Conservation (phyloP, 2,329 filamentous ascomycete genomes). For the Botrytis hyacinthi region DNA sequence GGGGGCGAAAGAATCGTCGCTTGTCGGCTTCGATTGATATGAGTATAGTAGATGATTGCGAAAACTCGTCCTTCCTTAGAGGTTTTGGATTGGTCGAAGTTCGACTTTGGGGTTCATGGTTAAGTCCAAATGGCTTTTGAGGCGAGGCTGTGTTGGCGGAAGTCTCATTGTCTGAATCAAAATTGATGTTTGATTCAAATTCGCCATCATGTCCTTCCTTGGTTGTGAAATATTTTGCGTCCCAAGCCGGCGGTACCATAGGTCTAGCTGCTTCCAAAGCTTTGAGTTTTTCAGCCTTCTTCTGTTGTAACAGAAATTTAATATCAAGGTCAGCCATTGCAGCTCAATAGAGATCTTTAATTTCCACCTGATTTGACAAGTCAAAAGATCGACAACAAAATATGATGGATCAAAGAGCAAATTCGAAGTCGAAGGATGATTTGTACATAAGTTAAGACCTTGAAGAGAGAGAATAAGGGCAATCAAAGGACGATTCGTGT, state of each 20-base stretch:
- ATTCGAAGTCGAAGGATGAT: not conserved
- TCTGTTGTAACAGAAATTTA: not conserved
- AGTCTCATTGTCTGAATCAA: not conserved
- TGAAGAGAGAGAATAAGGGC: not conserved
- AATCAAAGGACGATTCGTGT: not conserved
- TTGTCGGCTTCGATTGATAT: slow-evolving; percentile 5
- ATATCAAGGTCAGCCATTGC: not conserved
- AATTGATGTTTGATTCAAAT: not conserved
- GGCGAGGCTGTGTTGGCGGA: not conserved
- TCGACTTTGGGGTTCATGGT: not conserved
- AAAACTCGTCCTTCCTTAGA: not conserved
- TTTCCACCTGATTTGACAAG: not conserved
- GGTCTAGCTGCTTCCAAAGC: not conserved
- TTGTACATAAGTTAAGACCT: not conserved
- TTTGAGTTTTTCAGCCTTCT: not conserved
- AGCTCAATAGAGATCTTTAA: not conserved
- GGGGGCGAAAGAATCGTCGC: slow-evolving; percentile 14
- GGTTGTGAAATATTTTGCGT: not conserved
- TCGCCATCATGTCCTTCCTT: not conserved
- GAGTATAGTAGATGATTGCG: not conserved
- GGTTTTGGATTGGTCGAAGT: slow-evolving; percentile 4
- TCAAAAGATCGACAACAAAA: not conserved
- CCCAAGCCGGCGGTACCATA: not conserved
- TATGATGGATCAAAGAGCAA: not conserved
- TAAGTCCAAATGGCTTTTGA: not conserved